phyloP scores from a whole-genome alignment of 192 early-diverging fungal species.

The Chytriomyces confervae region DNA sequence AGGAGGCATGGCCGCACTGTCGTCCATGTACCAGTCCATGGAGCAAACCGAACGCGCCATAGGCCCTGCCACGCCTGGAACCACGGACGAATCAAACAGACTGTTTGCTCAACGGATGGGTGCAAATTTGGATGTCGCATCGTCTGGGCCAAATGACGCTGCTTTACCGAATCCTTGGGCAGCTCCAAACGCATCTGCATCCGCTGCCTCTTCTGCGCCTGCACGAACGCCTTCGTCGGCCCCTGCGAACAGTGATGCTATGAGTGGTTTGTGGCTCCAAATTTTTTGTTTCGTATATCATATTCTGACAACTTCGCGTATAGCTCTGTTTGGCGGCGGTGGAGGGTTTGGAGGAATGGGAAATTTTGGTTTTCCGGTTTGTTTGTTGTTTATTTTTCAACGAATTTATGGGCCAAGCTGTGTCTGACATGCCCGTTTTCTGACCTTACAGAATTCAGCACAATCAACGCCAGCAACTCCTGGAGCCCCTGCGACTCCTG shows the following conservation, averaged over 20 bases:
- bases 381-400: too few relatives aligned
- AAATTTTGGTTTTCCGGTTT: not conserved
- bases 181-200: not conserved
- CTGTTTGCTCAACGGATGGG: slow-evolving; percentile 40
- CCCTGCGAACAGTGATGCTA: too few relatives aligned
- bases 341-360: slow-evolving; percentile 1
- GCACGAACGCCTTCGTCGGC: too few relatives aligned
- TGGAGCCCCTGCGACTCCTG: not conserved
- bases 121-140: slow-evolving; percentile 12
- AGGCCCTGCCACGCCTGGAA: slow-evolving; percentile 9
- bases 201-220: not conserved
- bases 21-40: slow-evolving; percentile 37
- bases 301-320: not conserved
- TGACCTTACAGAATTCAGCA: not conserved
- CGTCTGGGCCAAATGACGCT: slow-evolving; percentile 1
- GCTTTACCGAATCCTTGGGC: slow-evolving; percentile 46
- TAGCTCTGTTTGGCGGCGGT: not conserved
- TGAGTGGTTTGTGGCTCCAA: too few relatives aligned
- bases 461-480: not conserved
- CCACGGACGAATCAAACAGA: slow-evolving; percentile 42
- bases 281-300: not conserved
- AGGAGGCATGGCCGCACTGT: slow-evolving; percentile 39
- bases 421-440: not conserved
- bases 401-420: too few relatives aligned
- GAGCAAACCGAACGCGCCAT: slow-evolving; percentile 31